Conservation (phyloP, 169 alveolate genomes). For the Plasmodium knowlesi region DNA sequence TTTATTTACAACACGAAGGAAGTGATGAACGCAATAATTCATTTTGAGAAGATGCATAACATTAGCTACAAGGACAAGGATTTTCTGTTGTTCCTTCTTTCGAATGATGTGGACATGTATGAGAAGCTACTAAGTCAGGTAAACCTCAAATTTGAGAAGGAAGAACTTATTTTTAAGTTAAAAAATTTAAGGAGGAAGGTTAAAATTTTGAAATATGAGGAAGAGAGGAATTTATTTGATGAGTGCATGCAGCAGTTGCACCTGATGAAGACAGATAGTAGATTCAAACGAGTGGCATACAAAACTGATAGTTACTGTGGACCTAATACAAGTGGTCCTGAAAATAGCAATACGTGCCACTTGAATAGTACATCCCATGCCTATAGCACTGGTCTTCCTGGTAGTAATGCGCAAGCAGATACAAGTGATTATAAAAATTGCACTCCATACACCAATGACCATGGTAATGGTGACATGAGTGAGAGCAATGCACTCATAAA, state of each 20-base stretch:
- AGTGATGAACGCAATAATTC: slow-evolving; percentile 37
- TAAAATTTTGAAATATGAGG: slow-evolving; percentile 18
- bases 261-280: slow-evolving; percentile 2
- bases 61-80: slow-evolving; percentile 25
- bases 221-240: slow-evolving; percentile 27
- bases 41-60: neutral
- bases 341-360: neutral
- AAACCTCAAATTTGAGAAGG: slow-evolving; percentile 21
- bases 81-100: slow-evolving; percentile 23
- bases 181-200: slow-evolving; percentile 7
- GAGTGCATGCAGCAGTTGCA: slow-evolving; percentile 17
- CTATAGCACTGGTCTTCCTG: too few species aligned
- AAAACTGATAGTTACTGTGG: neutral
- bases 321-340: neutral
- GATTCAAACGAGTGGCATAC: neutral
- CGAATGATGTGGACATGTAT: slow-evolving; percentile 27
- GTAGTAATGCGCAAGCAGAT: neutral
- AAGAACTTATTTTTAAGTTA: slow-evolving; percentile 22
- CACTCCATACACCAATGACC: neutral
- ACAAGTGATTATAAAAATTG: neutral
- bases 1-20: slow-evolving; percentile 26
- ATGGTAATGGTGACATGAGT: neutral
- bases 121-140: slow-evolving; percentile 10
- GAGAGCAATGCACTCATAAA: neutral
- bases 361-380: neutral